These are phyloP conservation scores for Phytophthora fragariaefolia DNA, from an alignment of 352 stramenopile genomes.

Conservation along the genomic window DNA sequence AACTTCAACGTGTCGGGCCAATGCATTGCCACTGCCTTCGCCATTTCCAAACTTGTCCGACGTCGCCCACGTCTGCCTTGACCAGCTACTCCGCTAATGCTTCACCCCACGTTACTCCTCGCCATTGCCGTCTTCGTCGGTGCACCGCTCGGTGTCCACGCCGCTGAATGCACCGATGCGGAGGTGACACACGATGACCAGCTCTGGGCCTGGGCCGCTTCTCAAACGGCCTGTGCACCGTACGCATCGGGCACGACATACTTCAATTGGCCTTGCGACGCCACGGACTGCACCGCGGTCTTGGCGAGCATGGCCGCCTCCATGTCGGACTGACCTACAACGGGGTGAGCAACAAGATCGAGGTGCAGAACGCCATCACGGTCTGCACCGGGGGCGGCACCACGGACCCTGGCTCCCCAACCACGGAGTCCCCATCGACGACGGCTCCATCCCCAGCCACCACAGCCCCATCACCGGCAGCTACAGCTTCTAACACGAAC, in stretches of 20 bases:
- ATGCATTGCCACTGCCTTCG: constrained; percentile 1
- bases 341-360: constrained; percentile 33
- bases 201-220: constrained; percentile 17
- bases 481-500: constrained; percentile 14
- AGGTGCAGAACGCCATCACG: constrained; percentile 28
- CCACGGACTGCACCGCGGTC: constrained; percentile 18
- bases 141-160: neutral
- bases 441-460: constrained; percentile 13
- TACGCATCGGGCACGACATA: constrained; percentile 17
- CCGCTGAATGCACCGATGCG: constrained; percentile 23
- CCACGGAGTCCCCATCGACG: constrained; percentile 12
- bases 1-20: constrained; percentile 2
- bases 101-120: neutral
- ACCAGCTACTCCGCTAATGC: neutral
- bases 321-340: constrained; percentile 31
- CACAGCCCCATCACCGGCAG: constrained; percentile 10
- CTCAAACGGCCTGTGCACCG: constrained; percentile 17
- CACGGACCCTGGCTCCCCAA: constrained; percentile 4
- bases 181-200: constrained; percentile 16
- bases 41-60: constrained; percentile 8
- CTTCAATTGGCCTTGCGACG: constrained; percentile 22
- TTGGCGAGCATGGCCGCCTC: constrained; percentile 12
- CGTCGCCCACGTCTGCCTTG: constrained; percentile 1
- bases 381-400: constrained; percentile 16
- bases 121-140: neutral